Base-by-base conservation (phyloP, 306 rosid genomes). In the Cucumis melo region DNA sequence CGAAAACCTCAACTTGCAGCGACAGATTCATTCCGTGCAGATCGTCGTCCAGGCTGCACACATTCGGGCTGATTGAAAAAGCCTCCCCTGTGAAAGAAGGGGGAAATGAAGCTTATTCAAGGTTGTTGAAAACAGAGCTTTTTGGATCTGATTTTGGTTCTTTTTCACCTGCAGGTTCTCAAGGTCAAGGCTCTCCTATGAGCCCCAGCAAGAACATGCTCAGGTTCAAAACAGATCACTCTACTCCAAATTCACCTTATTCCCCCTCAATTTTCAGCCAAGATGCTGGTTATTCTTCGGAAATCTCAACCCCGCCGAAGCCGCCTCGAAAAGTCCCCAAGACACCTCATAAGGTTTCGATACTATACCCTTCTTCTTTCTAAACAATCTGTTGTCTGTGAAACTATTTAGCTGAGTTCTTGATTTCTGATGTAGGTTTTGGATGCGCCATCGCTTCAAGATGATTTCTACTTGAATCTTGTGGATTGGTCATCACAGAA, bases 401-500 rank as follows among this genome's bases (percentile, higher is more conserved):
- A 0, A 17, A 15, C 4, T 65, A 39, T 7, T 67, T 13, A 20
- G n/a, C 17, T 72, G 23, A 16, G 23, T n/a, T n/a, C 53, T 39
- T 42, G 42, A 24, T 70, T 54, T 1, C 60, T 59, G 29, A 73
- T 79, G 88, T 89, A 95, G 99, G 96, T 95, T 88, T 74, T 95
- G 66, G 99, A 95, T 89, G 99, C 99, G 0, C 99, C 99, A 16
- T 92, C 99, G n/a, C 96, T 95, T 73, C 99, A 95, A 76, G 99
- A 95, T 85, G 99, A 95, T 80, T 95, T 95, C 79, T 95, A 95
- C 82, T 88, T 95, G 92, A 95, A 95, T 81, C 92, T 95, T 1
- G 99, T 95, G 78, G 99, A 95, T 79, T 95, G 99, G 99, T 95
- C 99, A 46, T 90, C 97, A n/a, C 99, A 95, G 68, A 94, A 94